Percentiles rank a stretch among this genome's conserved stretches.
phyloP scores from a whole-genome alignment of 2,329 filamentous ascomycete genomes.

The Colletotrichum graminicola region DNA sequence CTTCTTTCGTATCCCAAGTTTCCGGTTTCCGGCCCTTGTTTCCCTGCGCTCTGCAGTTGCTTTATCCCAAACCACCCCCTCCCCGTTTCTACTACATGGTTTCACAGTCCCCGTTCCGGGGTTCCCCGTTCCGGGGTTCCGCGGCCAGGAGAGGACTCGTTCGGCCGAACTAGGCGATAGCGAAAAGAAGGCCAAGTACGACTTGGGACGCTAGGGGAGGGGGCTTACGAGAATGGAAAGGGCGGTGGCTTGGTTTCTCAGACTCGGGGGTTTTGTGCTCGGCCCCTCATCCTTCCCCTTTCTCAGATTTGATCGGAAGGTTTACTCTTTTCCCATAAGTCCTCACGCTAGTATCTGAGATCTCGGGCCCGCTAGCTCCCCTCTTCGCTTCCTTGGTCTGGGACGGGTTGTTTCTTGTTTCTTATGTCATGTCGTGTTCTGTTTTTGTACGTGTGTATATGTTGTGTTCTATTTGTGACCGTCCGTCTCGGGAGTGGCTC shows the following conservation, averaged over 20 bases:
- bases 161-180: not conserved
- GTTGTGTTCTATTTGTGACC: not conserved
- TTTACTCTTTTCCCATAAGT: not conserved
- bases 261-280: not conserved
- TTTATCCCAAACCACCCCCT: not conserved
- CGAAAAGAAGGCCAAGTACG: not conserved
- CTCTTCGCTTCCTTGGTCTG: not conserved
- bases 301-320: not conserved
- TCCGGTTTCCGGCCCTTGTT: not conserved
- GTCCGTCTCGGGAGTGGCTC: not conserved
- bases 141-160: not conserved
- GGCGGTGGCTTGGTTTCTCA: not conserved
- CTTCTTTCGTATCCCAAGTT: not conserved
- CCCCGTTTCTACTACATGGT: not conserved
- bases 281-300: not conserved
- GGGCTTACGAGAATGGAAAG: not conserved
- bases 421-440: not conserved
- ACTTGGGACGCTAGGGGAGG: not conserved
- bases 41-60: not conserved
- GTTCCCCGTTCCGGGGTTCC: not conserved
- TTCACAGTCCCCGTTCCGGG: not conserved
- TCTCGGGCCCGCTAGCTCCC: not conserved
- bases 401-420: not conserved
- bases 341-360: constrained; percentile 7
- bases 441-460: not conserved